Conservation (phyloP, 2,329 filamentous ascomycete genomes). For the Daldinia sp. region DNA sequence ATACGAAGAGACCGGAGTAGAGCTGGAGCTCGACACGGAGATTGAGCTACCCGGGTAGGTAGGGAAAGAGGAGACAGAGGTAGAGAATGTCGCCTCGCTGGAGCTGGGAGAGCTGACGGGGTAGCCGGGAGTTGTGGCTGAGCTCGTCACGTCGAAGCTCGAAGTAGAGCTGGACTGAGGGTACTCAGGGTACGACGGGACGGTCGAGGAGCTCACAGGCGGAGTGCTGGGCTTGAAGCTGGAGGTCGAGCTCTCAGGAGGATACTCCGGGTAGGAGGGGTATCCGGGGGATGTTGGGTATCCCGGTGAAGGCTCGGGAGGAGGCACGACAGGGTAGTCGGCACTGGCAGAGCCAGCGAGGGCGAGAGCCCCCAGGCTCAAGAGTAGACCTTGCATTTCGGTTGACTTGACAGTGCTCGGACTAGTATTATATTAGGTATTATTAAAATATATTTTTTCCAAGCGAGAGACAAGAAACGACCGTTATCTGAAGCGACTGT, state of each 20-base stretch:
- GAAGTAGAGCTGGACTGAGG: constrained; percentile 6
- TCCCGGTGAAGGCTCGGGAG: neutral
- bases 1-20: neutral
- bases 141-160: neutral
- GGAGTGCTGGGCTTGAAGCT: constrained; percentile 3
- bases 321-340: constrained; percentile 22
- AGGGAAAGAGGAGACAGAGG: neutral
- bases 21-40: neutral
- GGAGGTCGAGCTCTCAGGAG: constrained; percentile 14
- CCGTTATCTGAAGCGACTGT: constrained; percentile 26
- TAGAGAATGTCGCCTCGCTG: neutral
- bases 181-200: constrained; percentile 18
- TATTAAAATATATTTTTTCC: constrained; percentile 14
- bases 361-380: constrained; percentile 42
- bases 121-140: neutral
- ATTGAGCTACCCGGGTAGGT: neutral
- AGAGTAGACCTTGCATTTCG: constrained; percentile 41
- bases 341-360: constrained; percentile 42
- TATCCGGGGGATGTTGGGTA: constrained; percentile 32
- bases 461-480: constrained; percentile 33
- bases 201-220: constrained; percentile 7
- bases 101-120: neutral
- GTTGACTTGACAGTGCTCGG: constrained; percentile 18
- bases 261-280: constrained; percentile 12
- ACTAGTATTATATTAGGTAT: constrained; percentile 36